Evolutionary conservation across 2,329 filamentous ascomycete genomes (phyloP), one percentile per base, ranked within the genome.

Genomic region (Pyrenophora tritici-repentis): DNA sequence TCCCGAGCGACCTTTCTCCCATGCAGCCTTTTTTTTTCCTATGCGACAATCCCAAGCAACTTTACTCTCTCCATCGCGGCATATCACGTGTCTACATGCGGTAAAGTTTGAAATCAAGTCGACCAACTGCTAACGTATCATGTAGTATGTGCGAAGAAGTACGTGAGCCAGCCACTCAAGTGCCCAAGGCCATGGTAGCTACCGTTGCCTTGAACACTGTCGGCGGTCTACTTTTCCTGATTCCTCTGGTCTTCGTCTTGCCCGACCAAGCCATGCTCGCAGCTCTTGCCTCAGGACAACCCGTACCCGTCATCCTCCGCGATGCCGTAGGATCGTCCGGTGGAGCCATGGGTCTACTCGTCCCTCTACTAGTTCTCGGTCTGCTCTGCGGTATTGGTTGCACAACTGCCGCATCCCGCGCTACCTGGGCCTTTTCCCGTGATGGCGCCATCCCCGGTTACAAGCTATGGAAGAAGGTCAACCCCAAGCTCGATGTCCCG

Each of bases 121-220:
- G 61, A 51, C 59, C 50, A 59, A 38, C 20, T 47, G 59, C 71
- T 73, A 57, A 72, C 59, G 53, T 8, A 41, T 40, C 6, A 24
- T 33, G n/a, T 31, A 87, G 83, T 56, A 90, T 89, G 87, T 89
- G 86, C 63, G 87, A 90, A 73, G 87, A 90, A 70, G 86, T 89
- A 10, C 78, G 81, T 66, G 75, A 84, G 40, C 87, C 87, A 4
- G 78, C 84, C 0, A 83, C 79, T 2, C 87, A 89, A 70, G 86
- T 89, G 6, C 86, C 87, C 60, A 87, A 86, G 71, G 87, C 87
- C 61, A 88, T 90, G 84, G 85, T 89, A 38, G 77, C 60, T 20
- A 87, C 86, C 57, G 80, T 89, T 60, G 58, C 85, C 60, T 79
- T 89, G 73, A 89, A 90, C 78, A 83, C 81, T 42, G 65, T 87